Evolutionary conservation across 768 basidiomycete species (phyloP), one percentile per base, ranked within the genome.

Genomic region (Agaricus sinodeliciosus): DNA sequence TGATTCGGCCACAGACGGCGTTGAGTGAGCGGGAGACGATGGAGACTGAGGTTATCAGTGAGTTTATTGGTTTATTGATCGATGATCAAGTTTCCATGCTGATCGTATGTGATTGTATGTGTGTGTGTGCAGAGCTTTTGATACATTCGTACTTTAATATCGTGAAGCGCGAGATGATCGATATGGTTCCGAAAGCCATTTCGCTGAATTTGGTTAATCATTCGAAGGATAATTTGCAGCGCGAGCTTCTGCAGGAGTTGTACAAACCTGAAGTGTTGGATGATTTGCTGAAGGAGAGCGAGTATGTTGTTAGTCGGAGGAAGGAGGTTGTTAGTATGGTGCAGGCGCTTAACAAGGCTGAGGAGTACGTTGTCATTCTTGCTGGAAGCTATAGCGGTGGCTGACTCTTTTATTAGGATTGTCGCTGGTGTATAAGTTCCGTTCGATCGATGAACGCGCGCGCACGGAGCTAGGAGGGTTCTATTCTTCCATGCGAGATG

Each of bases 41-140:
- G 87, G 96, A 99, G 70, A 98, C 95, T 0, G 96, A 99, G 64
- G 94, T 99, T 58, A 98, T 98, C 84, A 99, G 94, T 95, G 61
- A 67, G 91, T 81, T 18, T 31, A 35, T 16, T 37, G 18, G 25
- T 56, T 41, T 45, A 27, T n/a, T 46, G 22, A 44, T 47, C 27
- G 43, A 34, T 35, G 27, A 27, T 27, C 44, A 35, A 13, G 26
- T 12, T 57, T 4, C 43, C 41, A 13, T 55, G 27, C 44, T 39
- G 13, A 54, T n/a, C 35, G 25, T 22, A 7, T 27, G 13, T 43
- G 9, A 11, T 37, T 37, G 7, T 31, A 5, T 31, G 8, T 31
- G 22, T 22, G 22, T 22, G 22, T 3, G 22, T 22, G 27, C 63
- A 94, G 93, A 99, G 70, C 79, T 97, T 43, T 83, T 99, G 63